Base-by-base conservation (phyloP, 2,329 filamentous ascomycete genomes). In the Penicillium griseofulvum region DNA sequence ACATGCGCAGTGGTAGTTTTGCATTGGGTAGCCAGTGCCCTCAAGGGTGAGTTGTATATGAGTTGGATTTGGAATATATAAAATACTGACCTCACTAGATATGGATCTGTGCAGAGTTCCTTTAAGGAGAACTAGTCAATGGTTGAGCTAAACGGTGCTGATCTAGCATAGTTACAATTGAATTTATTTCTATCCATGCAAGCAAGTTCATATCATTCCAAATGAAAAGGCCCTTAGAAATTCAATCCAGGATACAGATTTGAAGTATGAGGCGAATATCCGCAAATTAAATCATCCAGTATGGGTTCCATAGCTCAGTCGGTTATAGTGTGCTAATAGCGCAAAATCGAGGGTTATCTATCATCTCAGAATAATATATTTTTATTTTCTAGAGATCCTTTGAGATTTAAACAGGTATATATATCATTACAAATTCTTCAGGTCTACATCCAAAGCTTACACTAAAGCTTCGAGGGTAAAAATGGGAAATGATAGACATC, bases 1-100 rank as follows among this genome's bases (percentile, higher is more conserved):
- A 85, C 62, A 85, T 85, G 73, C 70, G 83, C 36, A 80, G 77
- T 68, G 83, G 81, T 2, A 84, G 80, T 62, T 77, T 75, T 22
- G 76, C 78, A 0, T 62, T 85, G 47, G 82, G 81, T 0, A 73
- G 68, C 50, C 66, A 74, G 50, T 85, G 83, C 68, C 76, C 78
- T 3, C 80, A 81, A 60, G 82, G 82, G 55, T 81, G 54, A 58
- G 65, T 64, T 26, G 5, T 37, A 1, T 33, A 10, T n/a, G 10
- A n/a, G 2, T 22, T 22, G 22, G 5, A 26, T 42, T 2, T 9
- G 8, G 10, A 9, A 17, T 5, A 16, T 12, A 33, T 46, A 33
- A 8, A 8, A 41, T 44, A 26, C 52, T 63, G 24, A 65, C 41
- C 11, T 49, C 50, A 34, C 1, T 38, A 68, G 64, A 16, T 76